phyloP scores from a whole-genome alignment of 768 basidiomycete genomes.

The Jaapia argillacea region DNA sequence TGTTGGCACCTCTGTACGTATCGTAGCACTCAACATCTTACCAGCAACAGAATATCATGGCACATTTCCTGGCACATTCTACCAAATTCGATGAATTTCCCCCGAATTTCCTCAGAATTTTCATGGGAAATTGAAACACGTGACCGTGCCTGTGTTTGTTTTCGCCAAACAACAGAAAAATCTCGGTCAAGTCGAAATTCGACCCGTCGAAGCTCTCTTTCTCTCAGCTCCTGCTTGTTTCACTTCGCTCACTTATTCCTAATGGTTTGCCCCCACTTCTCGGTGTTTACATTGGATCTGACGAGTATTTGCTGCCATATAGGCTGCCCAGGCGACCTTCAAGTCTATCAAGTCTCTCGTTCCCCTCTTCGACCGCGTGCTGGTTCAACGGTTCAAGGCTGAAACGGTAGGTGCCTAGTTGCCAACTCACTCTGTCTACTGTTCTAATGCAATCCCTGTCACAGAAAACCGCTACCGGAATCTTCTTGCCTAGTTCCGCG shows the following conservation, averaged over 20 bases:
- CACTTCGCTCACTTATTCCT: neutral
- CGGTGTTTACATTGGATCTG: neutral
- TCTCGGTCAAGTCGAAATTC: neutral
- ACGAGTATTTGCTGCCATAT: neutral
- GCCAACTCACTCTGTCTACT: neutral
- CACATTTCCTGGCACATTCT: no score
- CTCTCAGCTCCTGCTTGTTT: neutral
- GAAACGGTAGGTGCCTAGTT: constrained; percentile 60
- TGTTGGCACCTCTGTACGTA: no score
- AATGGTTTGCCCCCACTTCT: neutral
- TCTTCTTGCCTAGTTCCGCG: constrained; percentile 90
- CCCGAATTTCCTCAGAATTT: no score
- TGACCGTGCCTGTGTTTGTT: neutral
- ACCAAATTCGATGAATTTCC: no score
- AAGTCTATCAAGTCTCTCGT: constrained; percentile 86
- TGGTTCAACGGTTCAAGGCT: constrained; percentile 95
- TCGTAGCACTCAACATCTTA: no score
- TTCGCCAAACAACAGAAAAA: neutral
- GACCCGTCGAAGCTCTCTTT: neutral
- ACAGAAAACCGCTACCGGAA: constrained; percentile 95
- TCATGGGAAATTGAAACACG: no score
- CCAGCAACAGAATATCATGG: no score
- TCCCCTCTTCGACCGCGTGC: constrained; percentile 91
- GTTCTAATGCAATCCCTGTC: neutral
- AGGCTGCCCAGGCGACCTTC: constrained; percentile 90